Evolutionary conservation across 208 protist species (phyloP), one percentile per base, ranked within the genome.

Genomic region (Leishmania major): DNA sequence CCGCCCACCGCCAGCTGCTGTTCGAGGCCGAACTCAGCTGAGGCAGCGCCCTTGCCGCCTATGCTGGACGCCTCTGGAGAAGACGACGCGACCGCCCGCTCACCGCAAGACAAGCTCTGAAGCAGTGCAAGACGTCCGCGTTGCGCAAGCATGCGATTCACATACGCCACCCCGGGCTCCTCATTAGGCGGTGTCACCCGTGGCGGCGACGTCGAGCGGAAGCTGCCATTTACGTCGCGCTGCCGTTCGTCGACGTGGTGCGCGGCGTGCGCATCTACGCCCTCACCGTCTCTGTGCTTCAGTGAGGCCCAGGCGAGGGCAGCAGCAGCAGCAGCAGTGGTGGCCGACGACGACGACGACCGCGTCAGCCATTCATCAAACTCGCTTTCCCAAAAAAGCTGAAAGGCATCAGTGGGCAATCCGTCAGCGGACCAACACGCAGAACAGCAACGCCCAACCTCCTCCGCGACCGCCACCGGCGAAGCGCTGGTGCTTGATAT

Each of bases 381-480:
- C 53, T 75, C 75, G 13, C 8, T 28, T 53, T 84, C 75, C 80
- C 80, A 84, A 37, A 84, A 84, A 43, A 51, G 17, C 55, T 84
- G 75, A 55, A 84, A 84, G 22, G 74, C 62, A 11, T 11, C 43
- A n/a, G 74, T 79, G 40, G 80, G 80, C 8, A 80, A 22, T 1
- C 80, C 80, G 31, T 79, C 80, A 35, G 10, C 15, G 0, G 75
- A 62, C 80, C 80, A 84, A 35, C 67, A 84, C 22, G 51, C 40
- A 22, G 51, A 55, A 1, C 22, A 31, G 49, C 59, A 1, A n/a
- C 37, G 17, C 28, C 31, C 72, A 3, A 13, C 51, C 17, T 60
- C 3, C 47, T 40, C 49, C 13, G 31, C 49, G 51, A 3, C 8
- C n/a, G 31, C 8, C 70, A 45, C 37, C 35, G 70, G 70, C 22